phyloP scores from a whole-genome alignment of 192 early-diverging fungal species.

The Coemansia sp. region DNA sequence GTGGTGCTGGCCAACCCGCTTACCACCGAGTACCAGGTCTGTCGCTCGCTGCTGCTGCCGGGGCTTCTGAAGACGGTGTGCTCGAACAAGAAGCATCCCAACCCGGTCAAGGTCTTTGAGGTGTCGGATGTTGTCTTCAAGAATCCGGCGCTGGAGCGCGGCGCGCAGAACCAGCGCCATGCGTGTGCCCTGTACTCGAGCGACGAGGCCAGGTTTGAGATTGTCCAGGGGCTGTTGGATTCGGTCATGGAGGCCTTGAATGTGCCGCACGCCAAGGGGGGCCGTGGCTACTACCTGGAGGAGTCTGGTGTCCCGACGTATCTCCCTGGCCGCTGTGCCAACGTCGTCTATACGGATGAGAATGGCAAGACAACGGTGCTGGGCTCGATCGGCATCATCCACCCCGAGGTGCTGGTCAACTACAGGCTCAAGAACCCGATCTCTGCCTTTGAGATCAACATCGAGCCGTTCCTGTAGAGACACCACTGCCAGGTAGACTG shows the following conservation, averaged over 20 bases:
- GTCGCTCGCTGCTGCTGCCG: constrained; percentile 85
- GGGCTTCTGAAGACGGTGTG: constrained; percentile 91
- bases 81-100: constrained; percentile 77
- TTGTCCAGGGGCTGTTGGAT: constrained; percentile 89
- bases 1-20: constrained; percentile 90
- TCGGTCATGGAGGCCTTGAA: constrained; percentile 78
- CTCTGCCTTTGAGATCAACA: constrained; percentile 87
- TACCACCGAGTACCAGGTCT: constrained; percentile 85
- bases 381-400: constrained; percentile 86
- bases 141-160: constrained; percentile 71
- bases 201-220: constrained; percentile 65
- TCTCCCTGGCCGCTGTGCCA: constrained; percentile 87
- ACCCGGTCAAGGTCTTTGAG: constrained; percentile 94
- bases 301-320: constrained; percentile 60
- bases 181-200: constrained; percentile 79
- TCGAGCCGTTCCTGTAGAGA: constrained; percentile 87
- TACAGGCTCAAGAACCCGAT: constrained; percentile 83
- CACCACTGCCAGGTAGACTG: background rate
- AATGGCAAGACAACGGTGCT: constrained; percentile 51
- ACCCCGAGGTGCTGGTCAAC: constrained; percentile 81
- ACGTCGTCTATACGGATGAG: constrained; percentile 59
- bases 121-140: constrained; percentile 91
- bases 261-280: constrained; percentile 4
- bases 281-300: constrained; percentile 30
- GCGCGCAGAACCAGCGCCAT: constrained; percentile 84